Evolutionary conservation across 2,329 filamentous ascomycete genomes (phyloP), one percentile per base, ranked within the genome.

Genomic region (Cercospora citrullina): DNA sequence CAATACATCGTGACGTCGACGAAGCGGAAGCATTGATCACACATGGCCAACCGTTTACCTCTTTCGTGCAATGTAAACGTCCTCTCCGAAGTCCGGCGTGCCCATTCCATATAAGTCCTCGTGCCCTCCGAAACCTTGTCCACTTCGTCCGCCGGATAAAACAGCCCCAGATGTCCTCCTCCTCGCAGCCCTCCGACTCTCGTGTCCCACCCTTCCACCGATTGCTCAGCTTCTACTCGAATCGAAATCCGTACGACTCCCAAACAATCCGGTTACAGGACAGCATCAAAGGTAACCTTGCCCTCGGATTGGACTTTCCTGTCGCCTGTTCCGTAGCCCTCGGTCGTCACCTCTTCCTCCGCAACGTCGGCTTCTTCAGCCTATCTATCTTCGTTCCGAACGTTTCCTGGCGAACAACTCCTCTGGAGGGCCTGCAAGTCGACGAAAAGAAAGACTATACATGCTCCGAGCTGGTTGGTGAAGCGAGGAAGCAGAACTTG

Each of bases 221-320:
- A 68, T 75, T 79, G n/a, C 74, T 79, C 23, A 67, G 74, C 69
- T 79, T 75, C 73, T 79, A 78, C 72, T 75, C 76, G 51, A 75
- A 75, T 63, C 76, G 74, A 69, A 74, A 74, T 45, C 66, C 72
- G 0, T 28, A 69, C 60, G 72, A 76, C 68, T 72, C 74, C 4
- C 72, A 75, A 42, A 79, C 77, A 10, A 77, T 79, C 65, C 75
- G 77, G 28, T 72, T 79, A 30, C 69, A 72, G 59, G 78, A 79
- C 71, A 78, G 76, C 12, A 72, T 79, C 16, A 72, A 71, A 63
- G 77, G 77, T 31, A 78, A 79, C 65, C 74, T 79, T 12, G 73
- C 77, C 3, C 68, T 79, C 0, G 78, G 78, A n/a, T 75, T 79
- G 14, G 77, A 79, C 71, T 77, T 79, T 67, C 77, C 77, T n/a